A percentile compares a stretch with the other conserved stretches of the same genome.
phyloP scores from a whole-genome alignment of 768 basidiomycete genomes.

The Pholiota molesta region DNA sequence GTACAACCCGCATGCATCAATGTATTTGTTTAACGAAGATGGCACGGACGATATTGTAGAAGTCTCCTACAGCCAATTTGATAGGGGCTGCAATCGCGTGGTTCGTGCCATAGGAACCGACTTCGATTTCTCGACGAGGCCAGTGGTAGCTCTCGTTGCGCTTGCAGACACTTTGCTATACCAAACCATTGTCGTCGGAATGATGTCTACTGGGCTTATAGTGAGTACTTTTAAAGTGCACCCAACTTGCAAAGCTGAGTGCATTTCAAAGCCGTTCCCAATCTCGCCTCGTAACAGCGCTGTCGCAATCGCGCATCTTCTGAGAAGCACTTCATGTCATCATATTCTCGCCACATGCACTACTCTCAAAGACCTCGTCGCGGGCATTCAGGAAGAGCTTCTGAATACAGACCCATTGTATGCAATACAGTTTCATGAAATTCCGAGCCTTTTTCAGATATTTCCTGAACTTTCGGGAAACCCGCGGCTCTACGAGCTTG shows the following conservation, averaged over 20 bases:
- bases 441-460: not conserved
- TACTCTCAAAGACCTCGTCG: slow-evolving; percentile 23
- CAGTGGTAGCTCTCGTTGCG: slow-evolving; percentile 35
- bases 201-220: slow-evolving; percentile 29
- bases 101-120: slow-evolving; percentile 26
- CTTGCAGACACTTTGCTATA: slow-evolving; percentile 31
- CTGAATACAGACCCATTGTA: not conserved
- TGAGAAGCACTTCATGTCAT: slow-evolving; percentile 32
- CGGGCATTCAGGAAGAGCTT: not conserved
- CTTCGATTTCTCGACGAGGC: slow-evolving; percentile 19
- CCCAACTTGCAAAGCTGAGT: not conserved
- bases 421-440: not conserved
- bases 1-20: slow-evolving; percentile 22
- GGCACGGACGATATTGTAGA: slow-evolving; percentile 17
- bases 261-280: slow-evolving; percentile 34
- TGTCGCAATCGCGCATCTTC: slow-evolving; percentile 34
- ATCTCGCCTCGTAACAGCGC: slow-evolving; percentile 41
- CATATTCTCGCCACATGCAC: slow-evolving; percentile 32
- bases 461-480: not conserved
- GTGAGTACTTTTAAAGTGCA: slow-evolving; percentile 18
- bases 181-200: slow-evolving; percentile 28
- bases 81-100: slow-evolving; percentile 30
- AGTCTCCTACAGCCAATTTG: slow-evolving; percentile 18
- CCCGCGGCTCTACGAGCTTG: not conserved
- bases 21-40: slow-evolving; percentile 23